Base-by-base conservation (phyloP, 2,329 filamentous ascomycete genomes). In the Curvularia sp. region DNA sequence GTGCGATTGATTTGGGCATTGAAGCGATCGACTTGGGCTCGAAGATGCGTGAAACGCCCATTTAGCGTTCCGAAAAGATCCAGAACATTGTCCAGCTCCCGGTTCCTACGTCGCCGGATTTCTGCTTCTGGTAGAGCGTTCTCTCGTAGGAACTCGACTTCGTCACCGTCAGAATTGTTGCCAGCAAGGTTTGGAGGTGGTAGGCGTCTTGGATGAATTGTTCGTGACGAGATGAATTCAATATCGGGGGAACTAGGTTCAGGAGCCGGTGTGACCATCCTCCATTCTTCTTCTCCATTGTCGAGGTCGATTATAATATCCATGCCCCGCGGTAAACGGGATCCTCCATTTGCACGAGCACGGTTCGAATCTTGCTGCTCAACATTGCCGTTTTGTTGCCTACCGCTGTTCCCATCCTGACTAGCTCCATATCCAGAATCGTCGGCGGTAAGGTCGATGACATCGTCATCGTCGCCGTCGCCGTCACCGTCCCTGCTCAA, bases 251-350 rank as follows among this genome's bases (percentile, higher is more conserved):
- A 75, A 1, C 58, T 64, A 7, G 70, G 60, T 27, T 61, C 63
- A 10, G 69, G 64, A 43, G 51, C 38, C 36, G 63, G 64, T 59
- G 77, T 75, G 5, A 28, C 57, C n/a, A 64, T 55, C 6, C 57
- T 55, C 67, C 67, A 71, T 12, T 64, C 58, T 52, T 71, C 68
- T 10, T 66, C 56, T 1, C 68, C 68, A 13, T 66, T 69, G 51
- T 80, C 81, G 18, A 80, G 58, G 54, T 79, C 78, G 30, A 70
- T 67, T 57, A 81, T 81, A 30, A 80, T 80, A 21, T 79, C 75
- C 57, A 78, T 72, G 21, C 75, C 74, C 59, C 79, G 75, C 19
- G 80, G 80, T 45, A 77, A 68, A 42, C 79, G 73, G 30, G 73
- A 69, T 23, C 73, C 68, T 55, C 71, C 76, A 55, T 55, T 42